Conservation (phyloP, 2,329 filamentous ascomycete species). For the Diaporthe aspalathi region DNA sequence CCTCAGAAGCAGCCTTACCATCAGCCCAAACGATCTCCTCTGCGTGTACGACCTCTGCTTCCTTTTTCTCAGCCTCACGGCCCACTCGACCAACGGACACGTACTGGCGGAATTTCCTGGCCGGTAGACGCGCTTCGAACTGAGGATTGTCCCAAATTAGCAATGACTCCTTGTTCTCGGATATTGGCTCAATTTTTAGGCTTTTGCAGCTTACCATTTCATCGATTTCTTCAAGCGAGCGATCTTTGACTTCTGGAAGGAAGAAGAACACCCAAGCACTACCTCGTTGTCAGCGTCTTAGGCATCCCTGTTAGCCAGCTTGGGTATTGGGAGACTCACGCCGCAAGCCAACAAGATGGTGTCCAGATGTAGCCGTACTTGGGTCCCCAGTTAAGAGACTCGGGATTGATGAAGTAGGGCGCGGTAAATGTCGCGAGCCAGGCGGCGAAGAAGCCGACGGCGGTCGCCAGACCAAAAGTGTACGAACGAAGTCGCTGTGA, state of each 20-base stretch:
- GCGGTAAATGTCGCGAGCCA: slow-evolving; percentile 69
- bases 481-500: slow-evolving; percentile 67
- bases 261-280: slow-evolving; percentile 58
- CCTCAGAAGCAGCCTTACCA: slow-evolving; percentile 26
- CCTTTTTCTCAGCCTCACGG: slow-evolving; percentile 34
- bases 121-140: slow-evolving; percentile 53
- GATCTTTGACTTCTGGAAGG: slow-evolving; percentile 65
- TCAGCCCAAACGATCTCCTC: slow-evolving; percentile 37
- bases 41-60: slow-evolving; percentile 34
- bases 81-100: slow-evolving; percentile 42
- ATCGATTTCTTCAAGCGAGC: slow-evolving; percentile 65
- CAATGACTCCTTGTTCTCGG: too few species aligned
- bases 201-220: slow-evolving; percentile 57
- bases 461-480: slow-evolving; percentile 66
- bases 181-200: too few species aligned
- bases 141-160: slow-evolving; percentile 11
- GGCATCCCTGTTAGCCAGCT: not conserved
- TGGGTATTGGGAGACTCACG: slow-evolving; percentile 39
- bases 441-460: slow-evolving; percentile 65
- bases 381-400: slow-evolving; percentile 66
- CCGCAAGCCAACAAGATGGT: slow-evolving; percentile 49
- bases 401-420: slow-evolving; percentile 69
- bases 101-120: slow-evolving; percentile 56
- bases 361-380: slow-evolving; percentile 69
- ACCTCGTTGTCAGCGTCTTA: not conserved